Base-by-base conservation (phyloP, 768 basidiomycete species). In the Austroboletus eburneus region DNA sequence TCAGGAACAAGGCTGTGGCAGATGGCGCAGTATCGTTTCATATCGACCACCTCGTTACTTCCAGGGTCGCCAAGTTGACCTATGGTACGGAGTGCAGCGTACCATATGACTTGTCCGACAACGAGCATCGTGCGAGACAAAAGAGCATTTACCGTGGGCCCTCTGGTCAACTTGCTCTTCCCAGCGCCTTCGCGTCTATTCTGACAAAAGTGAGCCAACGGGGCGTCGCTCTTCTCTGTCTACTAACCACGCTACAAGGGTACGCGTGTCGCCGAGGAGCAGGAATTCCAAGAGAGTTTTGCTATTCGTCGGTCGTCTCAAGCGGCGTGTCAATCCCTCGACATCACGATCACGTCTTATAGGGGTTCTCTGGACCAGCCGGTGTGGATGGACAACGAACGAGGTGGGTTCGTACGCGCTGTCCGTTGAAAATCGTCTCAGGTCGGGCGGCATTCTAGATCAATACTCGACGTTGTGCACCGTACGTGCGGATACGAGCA, bases 1-100 rank as follows among this genome's bases (percentile, higher is more conserved):
- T 43, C 42, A 74, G 73, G 23, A 69, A 67, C 51, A 78, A 71
- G 58, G 79, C 77, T 1, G 79, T 80, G 9, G 75, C 79, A 1
- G 75, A 79, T 39, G 79, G 79, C 2, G 75, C 70, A 5, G 57
- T 71, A 22, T 70, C 65, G 3, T 73, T 58, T 43, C 69, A 62
- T 21, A 43, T 81, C 16, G 74, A 80, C 47, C 72, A 73, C 50
- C 70, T 72, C 13, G 78, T 80, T 5, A 66, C 70, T 6, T 68
- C 68, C 5, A 71, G 79, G 24, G 69, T 80, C 5, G 65, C 77
- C 4, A 73, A 69, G 50, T 52, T 70, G 44, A 75, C 75, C 0
- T 80, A 77, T 43, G 79, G 79, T 5, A 69, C 69, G 2, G 64
- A 70, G 23, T 71, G 72, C 51, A 55, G 57, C 33, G 50, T 68